A percentile compares a stretch with the other conserved stretches of the same genome.
Evolutionary conservation across 192 early-diverging fungal genomes (phyloP).

Genomic region (Coemansia umbellata): DNA sequence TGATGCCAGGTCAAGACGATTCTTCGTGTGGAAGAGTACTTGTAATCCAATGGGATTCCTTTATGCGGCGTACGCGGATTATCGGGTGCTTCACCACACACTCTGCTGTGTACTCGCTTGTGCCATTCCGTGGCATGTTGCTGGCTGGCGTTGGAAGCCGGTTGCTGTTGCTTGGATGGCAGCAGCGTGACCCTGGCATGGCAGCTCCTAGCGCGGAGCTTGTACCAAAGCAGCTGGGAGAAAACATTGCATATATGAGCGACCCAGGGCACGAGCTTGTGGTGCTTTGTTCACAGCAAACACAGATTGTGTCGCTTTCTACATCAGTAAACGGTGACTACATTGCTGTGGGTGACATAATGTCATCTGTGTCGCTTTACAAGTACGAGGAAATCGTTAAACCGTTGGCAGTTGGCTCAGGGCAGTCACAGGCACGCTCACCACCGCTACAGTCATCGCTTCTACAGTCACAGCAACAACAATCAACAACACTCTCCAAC

Average conservation of each 20-base stretch:
- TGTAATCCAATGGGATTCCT: constrained; percentile 55
- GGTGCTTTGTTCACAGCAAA: constrained; percentile 41
- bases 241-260: neutral
- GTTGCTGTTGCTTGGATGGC: constrained; percentile 37
- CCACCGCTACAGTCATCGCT: too few relatives aligned
- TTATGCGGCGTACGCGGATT: constrained; percentile 50
- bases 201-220: neutral
- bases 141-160: constrained; percentile 63
- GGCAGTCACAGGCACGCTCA: too few relatives aligned
- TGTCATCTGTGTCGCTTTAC: constrained; percentile 71
- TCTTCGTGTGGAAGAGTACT: constrained; percentile 70
- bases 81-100: constrained; percentile 48
- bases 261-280: constrained; percentile 29
- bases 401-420: neutral
- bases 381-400: constrained; percentile 19
- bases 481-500: too few relatives aligned
- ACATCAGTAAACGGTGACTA: constrained; percentile 63
- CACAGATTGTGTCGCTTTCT: constrained; percentile 57
- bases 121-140: constrained; percentile 59
- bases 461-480: too few relatives aligned
- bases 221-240: neutral
- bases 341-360: constrained; percentile 77
- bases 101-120: constrained; percentile 62
- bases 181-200: constrained; percentile 2
- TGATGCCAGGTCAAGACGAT: constrained; percentile 57